Base-by-base conservation (phyloP, 129 eudicot genomes). In the Logfia minima region DNA sequence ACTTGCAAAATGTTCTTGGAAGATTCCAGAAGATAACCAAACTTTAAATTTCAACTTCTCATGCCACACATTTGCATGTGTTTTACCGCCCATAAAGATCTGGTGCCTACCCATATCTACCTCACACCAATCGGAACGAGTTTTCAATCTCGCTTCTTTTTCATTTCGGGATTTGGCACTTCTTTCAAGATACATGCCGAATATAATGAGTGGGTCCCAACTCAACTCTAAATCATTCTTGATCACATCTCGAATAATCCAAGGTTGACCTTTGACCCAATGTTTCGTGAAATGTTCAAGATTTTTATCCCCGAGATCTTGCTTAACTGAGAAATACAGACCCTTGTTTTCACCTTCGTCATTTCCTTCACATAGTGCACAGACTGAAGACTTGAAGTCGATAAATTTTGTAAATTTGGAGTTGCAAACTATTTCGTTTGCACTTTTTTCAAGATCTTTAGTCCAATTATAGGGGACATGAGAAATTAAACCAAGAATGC, bases 241-340 rank as follows among this genome's bases (percentile, higher is more conserved):
- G 61, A 91, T 83, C 70, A 86, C 83, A 73, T 87, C 87, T 62
- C 86, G 91, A 52, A 94, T 79, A 56, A 89, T 83, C 69, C 89
- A 84, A 22, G 98, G 98, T 35, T 94, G 98, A 83, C 97, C 96
- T 78, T 83, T 87, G 62, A 79, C 85, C 98, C 98, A 94, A 85
- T 94, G 98, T 34, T 86, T 83, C 76, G 84, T 93, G 67, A 89
- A 94, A 80, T 94, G 98, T 66, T 70, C 83, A 74, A 94, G 84
- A 67, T 78, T 82, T 71, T 77, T 81, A 62, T 84, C 84, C 68
- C 63, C 85, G 21, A 88, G 88, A 82, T 79, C 88, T 66, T 82
- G 82, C 23, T 66, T 24, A 64, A 85, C 84, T 5, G 91, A 86
- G 72, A 88, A 79, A 69, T 88, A 90, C 48, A 93, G 80, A 39